Evolutionary conservation across 2,329 filamentous ascomycete species (phyloP), one percentile per base, ranked within the genome.

Genomic region (Curvularia verruculosa): DNA sequence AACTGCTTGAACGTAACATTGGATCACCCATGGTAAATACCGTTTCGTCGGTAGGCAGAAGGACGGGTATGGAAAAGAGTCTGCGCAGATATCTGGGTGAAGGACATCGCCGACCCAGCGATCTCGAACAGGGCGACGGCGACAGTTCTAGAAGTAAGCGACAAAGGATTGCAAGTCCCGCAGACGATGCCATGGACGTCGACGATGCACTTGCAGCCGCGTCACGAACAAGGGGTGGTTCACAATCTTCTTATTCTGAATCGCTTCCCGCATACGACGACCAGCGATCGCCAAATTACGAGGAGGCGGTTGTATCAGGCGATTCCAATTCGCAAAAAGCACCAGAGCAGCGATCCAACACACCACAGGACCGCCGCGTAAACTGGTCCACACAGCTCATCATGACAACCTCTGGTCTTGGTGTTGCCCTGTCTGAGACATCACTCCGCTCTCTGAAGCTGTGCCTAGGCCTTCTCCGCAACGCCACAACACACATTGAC

Each of bases 341-440:
- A 36, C 47, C 60, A 31, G 63, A 63, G 41, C 55, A 54, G 44
- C 65, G 60, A 40, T 46, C 55, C 47, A 60, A 57, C 49, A 71
- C 65, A 63, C 75, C 61, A 3, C 69, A 74, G 43, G 70, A 75
- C 57, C 67, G 73, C 43, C 73, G 77, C 24, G 82, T 70, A 10
- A 83, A 81, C 39, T 96, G 92, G 92, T 91, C 90, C 59, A 91
- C 90, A 10, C 87, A 92, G 13, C 81, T 97, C 18, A 90, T 96
- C 64, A 90, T 96, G 74, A 93, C 91, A 5, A 97, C 94, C 0
- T 96, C 92, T 0, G 94, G 92, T 0, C 83, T 98, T 0, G 92
- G 92, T 61, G 89, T 96, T 15, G 92, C 95, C 1, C 92, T 99
- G 84, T 96, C 90, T 68, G 89, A 96, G 18, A 89, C 95, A 69